Evolutionary conservation across 2,329 filamentous ascomycete species (phyloP).

Genomic region (Lachnellula cervina): DNA sequence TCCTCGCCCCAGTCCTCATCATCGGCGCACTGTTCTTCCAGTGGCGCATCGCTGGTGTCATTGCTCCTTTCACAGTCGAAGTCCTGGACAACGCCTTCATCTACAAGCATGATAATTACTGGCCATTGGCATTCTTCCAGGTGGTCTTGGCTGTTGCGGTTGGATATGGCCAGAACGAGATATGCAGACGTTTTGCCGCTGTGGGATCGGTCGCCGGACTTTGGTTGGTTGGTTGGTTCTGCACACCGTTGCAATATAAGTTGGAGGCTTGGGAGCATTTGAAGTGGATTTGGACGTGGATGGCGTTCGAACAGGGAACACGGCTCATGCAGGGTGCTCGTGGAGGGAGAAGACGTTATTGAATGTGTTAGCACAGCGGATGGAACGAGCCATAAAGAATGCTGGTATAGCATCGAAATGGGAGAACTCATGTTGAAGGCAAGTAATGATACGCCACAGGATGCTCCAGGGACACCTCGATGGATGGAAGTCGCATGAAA

Average conservation of each 20-base stretch:
- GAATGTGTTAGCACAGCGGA: not conserved
- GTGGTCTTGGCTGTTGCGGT: conserved; percentile 6
- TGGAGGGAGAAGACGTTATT: conserved; percentile 7
- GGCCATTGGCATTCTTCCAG: conserved; percentile 12
- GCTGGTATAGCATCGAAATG: too few species aligned
- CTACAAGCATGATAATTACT: conserved; percentile 18
- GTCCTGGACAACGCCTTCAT: conserved; percentile 10
- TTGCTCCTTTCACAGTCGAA: conserved; percentile 7
- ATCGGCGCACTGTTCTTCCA: conserved; percentile 18
- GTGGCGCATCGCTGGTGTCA: conserved; percentile 19
- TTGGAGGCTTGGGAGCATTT: conserved; percentile 16
- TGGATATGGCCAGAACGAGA: conserved; percentile 12
- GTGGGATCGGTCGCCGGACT: conserved; percentile 9
- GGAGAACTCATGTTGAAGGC: too few species aligned
- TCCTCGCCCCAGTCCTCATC: conserved; percentile 16
- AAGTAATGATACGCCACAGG: too few species aligned
- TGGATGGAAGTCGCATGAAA: too few species aligned
- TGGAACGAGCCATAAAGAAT: too few species aligned
- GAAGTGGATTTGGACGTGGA: conserved; percentile 21
- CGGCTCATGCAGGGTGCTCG: conserved; percentile 4
- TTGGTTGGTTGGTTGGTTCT: conserved; percentile 18
- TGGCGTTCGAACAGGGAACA: conserved; percentile 19
- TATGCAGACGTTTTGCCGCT: conserved; percentile 9
- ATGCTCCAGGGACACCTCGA: too few species aligned
- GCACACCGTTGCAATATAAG: conserved; percentile 13